Evolutionary conservation across 331 rosid genomes (phyloP), one percentile per base, ranked within the genome.

Genomic region (Malus hybrid): DNA sequence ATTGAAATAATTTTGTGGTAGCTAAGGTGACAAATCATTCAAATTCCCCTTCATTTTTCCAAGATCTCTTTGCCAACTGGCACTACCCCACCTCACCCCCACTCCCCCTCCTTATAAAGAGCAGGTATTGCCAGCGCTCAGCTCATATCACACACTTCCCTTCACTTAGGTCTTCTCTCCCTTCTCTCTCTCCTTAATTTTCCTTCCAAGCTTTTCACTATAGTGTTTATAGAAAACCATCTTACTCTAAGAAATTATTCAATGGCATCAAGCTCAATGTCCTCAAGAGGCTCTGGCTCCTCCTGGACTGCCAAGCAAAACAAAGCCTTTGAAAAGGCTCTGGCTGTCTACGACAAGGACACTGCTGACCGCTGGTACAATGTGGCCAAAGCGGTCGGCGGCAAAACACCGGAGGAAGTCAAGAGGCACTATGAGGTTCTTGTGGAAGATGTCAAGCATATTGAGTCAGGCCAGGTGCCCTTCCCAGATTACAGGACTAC

Each of bases 281-380:
- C 94, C 3, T 54, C 59, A 94, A 76, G 86, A 82, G 87, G 99
- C 99, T 28, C 80, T 94, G 34, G 99, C 99, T 54, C 59, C 59
- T 84, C 96, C 22, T 94, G 99, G 99, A 85, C 96, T 59, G 90
- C 88, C 10, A 90, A 90, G 88, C 96, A 94, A 36, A 92, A 92
- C 69, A 94, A 94, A 65, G 95, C 96, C 78, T 94, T 94, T 69
- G 99, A 94, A 76, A 87, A 82, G 89, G 99, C 99, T 28, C 80
- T 94, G 34, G 99, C 99, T 14, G 82, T 87, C 34, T 92, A 82
- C 44, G 97, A 94, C 83, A 90, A 85, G 83, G 99, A 92, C 80
- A 94, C 97, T 50, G 92, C 97, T 1, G 97, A 94, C 74, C 93
- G 97, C 66, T 94, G 97, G 97, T 72, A 82, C 85, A 90, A 94